Evolutionary conservation across 371 early-diverging fungal species (phyloP), one percentile per base, ranked within the genome.

Genomic region (Zopfochytrium polystomum): DNA sequence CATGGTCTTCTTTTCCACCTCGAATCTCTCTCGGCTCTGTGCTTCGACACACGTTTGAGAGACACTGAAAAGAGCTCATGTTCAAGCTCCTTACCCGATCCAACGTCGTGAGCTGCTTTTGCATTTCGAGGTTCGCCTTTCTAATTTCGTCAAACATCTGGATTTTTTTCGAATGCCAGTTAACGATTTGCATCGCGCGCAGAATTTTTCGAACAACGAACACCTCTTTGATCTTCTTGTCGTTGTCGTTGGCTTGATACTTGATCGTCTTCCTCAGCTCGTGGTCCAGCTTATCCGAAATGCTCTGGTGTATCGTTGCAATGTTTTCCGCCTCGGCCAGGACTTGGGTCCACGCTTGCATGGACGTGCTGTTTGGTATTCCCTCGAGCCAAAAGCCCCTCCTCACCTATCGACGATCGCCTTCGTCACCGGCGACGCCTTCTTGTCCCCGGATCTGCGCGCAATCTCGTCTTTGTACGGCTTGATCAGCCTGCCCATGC

Each of bases 131-230:
- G 9, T 23, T 52, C 18, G 46, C 60, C 49, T 72, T 70, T 32
- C 68, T 55, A 27, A 74, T 53, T n/a, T 72, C 75, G 51, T 76
- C 77, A 56, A 76, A 76, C 43, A 58, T 57, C 76, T 76, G 54
- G 13, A 26, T 48, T 13, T 48, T 7, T 48, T 26, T 15, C 4
- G 20, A 47, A 29, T 42, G 11, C 15, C 31, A 52, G 13, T 27
- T 11, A 13, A 6, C 33, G 33, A 52, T 30, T 6, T 52, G 6
- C 6, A 7, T 25, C 13, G 18, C 11, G 52, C 13, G 13, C 38
- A 0, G 1, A 22, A 27, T n/a, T 6, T 5, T 9, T 30, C 11
- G n/a, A 20, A 25, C 7, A n/a, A 6, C 30, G 7, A 18, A 2
- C 27, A 73, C 77, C 67, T 72, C 62, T 53, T 70, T 72, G 50